Evolutionary conservation across 2,329 filamentous ascomycete genomes (phyloP), one percentile per base, ranked within the genome.

Genomic region (Venturiaceae sp.): DNA sequence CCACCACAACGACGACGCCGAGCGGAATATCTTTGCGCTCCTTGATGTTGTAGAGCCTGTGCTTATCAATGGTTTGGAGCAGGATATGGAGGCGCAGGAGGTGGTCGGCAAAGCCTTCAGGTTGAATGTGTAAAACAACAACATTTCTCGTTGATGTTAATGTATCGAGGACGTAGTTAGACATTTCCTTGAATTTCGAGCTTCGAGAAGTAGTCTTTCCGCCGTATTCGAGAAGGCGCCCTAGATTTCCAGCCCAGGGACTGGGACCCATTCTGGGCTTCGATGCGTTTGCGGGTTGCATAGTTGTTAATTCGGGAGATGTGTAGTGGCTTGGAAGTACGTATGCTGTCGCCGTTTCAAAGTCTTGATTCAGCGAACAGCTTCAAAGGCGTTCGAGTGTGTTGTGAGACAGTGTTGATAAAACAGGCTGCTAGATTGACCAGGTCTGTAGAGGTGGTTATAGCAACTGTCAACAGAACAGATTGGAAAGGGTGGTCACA

Each of bases 21-120:
- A 37, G 32, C 13, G 32, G 32, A 6, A 53, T 37, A 8, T 34
- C 34, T 34, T 19, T 53, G 2, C 52, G 30, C 34, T 37, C 32
- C 19, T 53, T 53, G 23, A 37, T 16, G 23, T 19, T 53, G 34
- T 32, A 53, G 32, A 34, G 30, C 13, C 23, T 13, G 52, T 34
- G 52, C 32, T 34, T 34, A 5, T 36, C 34, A 3, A 53, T 53
- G 5, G 52, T 14, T 21, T 53, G 52, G 34, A 53, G 52, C 16
- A 53, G 52, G 52, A 53, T 23, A n/a, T 53, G 52, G 16, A 53
- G 52, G 26, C 52, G 52, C 11, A 53, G 52, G n/a, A 53, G 52
- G 13, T 53, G 52, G 14, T 53, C 52, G 3, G 52, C 32, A 53
- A 33, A 21, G 14, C 14, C 14, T 36, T 53, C 52, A 13, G 52